Evolutionary conservation across 1,284 basidiomycete species (phyloP).

Genomic region (Stygiomarasmius scandens): DNA sequence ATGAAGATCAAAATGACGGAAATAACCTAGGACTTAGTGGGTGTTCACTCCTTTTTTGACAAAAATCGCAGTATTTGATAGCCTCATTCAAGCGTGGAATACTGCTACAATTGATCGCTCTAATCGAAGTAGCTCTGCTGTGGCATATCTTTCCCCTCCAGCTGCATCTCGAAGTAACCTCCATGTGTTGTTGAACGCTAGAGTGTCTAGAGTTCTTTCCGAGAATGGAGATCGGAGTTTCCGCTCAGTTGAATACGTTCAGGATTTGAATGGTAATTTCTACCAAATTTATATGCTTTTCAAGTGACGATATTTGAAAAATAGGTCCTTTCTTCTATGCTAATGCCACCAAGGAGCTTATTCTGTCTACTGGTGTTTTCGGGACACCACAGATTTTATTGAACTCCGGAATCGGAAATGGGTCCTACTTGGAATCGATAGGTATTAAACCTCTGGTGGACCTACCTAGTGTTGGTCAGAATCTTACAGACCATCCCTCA

Average conservation of each 20-base stretch:
- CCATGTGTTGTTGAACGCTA: slow-evolving; percentile 20
- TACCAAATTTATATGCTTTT: neutral
- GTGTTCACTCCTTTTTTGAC: neutral
- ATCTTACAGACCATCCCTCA: slow-evolving; percentile 7
- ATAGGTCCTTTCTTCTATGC: slow-evolving; percentile 21
- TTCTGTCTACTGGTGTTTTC: slow-evolving; percentile 27
- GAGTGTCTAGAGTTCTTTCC: slow-evolving; percentile 19
- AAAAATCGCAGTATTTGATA: too few relatives aligned
- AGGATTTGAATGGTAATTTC: slow-evolving; percentile 23
- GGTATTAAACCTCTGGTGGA: slow-evolving; percentile 3
- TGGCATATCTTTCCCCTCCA: slow-evolving; percentile 37
- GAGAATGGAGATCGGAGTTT: neutral
- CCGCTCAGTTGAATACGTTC: slow-evolving; percentile 13
- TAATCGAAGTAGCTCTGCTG: slow-evolving; percentile 28
- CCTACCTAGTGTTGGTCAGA: slow-evolving; percentile 7
- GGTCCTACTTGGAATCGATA: neutral
- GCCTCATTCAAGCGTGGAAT: slow-evolving; percentile 17
- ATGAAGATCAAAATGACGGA: slow-evolving; percentile 32
- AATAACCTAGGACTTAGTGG: slow-evolving; percentile 33
- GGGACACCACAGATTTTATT: neutral
- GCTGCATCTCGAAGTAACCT: slow-evolving; percentile 21
- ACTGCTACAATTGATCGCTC: slow-evolving; percentile 27
- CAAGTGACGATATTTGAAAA: slow-evolving; percentile 4
- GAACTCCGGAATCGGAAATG: neutral
- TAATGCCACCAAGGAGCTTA: slow-evolving; percentile 26